A percentile compares a stretch with the other conserved stretches of the same genome.
These are phyloP conservation scores for Thalassiosira ordinaria DNA, from an alignment of 352 stramenopile species.

Conservation along the genomic window DNA sequence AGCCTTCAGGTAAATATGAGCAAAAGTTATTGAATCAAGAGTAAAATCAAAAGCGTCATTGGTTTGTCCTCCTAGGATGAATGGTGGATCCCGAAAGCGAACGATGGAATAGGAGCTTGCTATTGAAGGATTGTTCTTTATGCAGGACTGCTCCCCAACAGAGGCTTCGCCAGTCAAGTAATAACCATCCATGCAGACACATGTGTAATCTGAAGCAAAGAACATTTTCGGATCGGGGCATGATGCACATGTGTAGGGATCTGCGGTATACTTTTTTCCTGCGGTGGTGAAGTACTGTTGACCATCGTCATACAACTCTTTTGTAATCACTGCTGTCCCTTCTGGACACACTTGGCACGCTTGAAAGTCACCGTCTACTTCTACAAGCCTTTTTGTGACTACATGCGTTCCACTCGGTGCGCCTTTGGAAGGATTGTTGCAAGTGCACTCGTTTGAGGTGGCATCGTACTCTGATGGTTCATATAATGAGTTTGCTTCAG, in stretches of 20 bases:
- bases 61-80: slow-evolving; percentile 56
- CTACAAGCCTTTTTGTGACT: slow-evolving; percentile 42
- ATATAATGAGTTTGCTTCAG: not conserved
- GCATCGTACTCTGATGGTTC: slow-evolving; percentile 30
- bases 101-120: slow-evolving; percentile 69
- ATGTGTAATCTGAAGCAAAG: slow-evolving; percentile 69
- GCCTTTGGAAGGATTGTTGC: slow-evolving; percentile 50
- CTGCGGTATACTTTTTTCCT: slow-evolving; percentile 38
- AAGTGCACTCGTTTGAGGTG: slow-evolving; percentile 36
- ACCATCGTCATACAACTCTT: slow-evolving; percentile 41
- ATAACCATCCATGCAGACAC: slow-evolving; percentile 84
- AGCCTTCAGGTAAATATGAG: slow-evolving; percentile 87
- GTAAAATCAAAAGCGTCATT: slow-evolving; percentile 61
- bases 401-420: slow-evolving; percentile 24
- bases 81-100: slow-evolving; percentile 61
- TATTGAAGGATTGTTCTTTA: slow-evolving; percentile 64
- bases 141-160: slow-evolving; percentile 63
- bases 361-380: slow-evolving; percentile 41
- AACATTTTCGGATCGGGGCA: slow-evolving; percentile 89
- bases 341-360: slow-evolving; percentile 42
- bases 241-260: slow-evolving; percentile 75
- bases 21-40: slow-evolving; percentile 80
- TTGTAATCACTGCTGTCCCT: slow-evolving; percentile 54
- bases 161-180: slow-evolving; percentile 74
- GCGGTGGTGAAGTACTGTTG: slow-evolving; percentile 37